phyloP scores from a whole-genome alignment of 2,329 filamentous ascomycete species.

The Xylaria sp. region DNA sequence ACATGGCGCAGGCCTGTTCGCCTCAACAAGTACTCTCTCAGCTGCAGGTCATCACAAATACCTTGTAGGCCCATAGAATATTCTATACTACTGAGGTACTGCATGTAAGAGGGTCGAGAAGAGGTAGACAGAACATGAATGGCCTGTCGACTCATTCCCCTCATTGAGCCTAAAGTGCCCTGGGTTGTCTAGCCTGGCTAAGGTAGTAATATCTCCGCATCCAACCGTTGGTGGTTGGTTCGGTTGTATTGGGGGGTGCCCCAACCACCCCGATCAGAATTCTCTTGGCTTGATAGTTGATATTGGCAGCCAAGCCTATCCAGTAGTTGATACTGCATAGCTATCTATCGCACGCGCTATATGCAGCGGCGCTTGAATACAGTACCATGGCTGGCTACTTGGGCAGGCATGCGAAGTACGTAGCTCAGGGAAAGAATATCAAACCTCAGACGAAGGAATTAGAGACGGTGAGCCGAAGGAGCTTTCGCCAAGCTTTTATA shows the following conservation, averaged over 20 bases:
- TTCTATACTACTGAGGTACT: not conserved
- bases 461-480: not conserved
- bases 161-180: conserved; percentile 49
- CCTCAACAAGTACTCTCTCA: conserved; percentile 16
- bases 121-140: not conserved
- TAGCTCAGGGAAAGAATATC: conserved; percentile 11
- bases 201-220: conserved; percentile 42
- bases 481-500: conserved; percentile 21
- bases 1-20: conserved; percentile 17
- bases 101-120: conserved; percentile 1
- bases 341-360: not conserved
- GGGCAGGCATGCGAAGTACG: not conserved
- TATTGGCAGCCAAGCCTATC: not conserved
- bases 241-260: conserved; percentile 23
- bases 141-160: conserved; percentile 33
- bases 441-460: conserved; percentile 22
- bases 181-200: conserved; percentile 14
- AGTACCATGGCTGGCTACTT: not conserved
- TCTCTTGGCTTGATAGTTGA: conserved; percentile 27
- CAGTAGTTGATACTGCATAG: not conserved
- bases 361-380: not conserved
- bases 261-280: conserved; percentile 1
- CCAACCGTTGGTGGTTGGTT: conserved; percentile 40
- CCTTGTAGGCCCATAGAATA: conserved; percentile 1
- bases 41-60: conserved; percentile 30